Conservation (phyloP, 257 asterid species). For the Ballota nigra region DNA sequence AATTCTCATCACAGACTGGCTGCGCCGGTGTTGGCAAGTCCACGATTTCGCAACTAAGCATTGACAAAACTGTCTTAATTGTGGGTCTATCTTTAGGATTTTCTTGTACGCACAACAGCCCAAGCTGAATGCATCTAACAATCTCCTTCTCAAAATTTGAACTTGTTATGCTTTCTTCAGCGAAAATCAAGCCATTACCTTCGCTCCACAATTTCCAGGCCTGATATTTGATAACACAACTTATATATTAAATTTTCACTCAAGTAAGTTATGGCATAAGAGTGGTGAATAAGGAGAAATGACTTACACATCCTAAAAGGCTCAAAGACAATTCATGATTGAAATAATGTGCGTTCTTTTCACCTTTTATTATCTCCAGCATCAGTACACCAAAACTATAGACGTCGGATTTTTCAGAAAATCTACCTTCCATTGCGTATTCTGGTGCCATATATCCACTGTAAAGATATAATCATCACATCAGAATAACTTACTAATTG, state of each 20-base stretch:
- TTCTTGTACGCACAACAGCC: slow-evolving; percentile 52
- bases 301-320: slow-evolving; percentile 50
- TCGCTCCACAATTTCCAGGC: slow-evolving; percentile 58
- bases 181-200: slow-evolving; percentile 31
- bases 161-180: slow-evolving; percentile 34
- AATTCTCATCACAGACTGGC: slow-evolving; percentile 40
- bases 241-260: too few relatives aligned
- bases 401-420: neutral
- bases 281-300: too few relatives aligned
- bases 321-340: neutral
- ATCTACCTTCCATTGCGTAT: neutral
- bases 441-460: slow-evolving; percentile 15
- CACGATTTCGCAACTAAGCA: slow-evolving; percentile 35
- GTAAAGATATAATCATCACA: neutral
- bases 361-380: neutral
- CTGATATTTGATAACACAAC: too few relatives aligned
- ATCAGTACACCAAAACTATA: neutral
- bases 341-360: neutral
- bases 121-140: slow-evolving; percentile 45
- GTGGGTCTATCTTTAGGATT: slow-evolving; percentile 37
- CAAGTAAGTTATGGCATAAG: too few relatives aligned
- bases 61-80: slow-evolving; percentile 36
- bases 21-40: slow-evolving; percentile 35
- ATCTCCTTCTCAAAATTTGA: slow-evolving; percentile 21
- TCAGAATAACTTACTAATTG: neutral